Percentiles rank a stretch among this genome's conserved stretches.
Conservation (phyloP, 23 red algal species). For the Gracilaria domingensis region DNA sequence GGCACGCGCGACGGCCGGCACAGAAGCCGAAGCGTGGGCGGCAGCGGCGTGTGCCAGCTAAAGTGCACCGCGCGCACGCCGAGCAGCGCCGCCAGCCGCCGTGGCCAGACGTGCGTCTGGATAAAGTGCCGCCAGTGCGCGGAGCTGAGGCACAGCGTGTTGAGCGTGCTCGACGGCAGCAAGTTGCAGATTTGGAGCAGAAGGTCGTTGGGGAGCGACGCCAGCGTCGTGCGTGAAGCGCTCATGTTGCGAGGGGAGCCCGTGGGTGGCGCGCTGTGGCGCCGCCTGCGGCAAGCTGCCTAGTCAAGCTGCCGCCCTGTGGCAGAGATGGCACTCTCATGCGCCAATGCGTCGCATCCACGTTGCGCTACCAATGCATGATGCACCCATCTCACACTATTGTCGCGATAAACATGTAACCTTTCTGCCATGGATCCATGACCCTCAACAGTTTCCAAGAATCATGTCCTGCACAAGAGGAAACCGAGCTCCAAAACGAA, state of each 20-base stretch:
- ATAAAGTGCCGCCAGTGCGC: not conserved
- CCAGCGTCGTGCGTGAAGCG: not conserved
- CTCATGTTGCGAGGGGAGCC: not conserved
- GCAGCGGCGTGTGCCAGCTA: too few species aligned
- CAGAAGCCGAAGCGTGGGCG: too few species aligned
- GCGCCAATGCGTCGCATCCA: constrained; percentile 3
- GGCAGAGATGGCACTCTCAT: too few species aligned
- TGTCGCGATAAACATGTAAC: too few species aligned
- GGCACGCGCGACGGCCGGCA: too few species aligned
- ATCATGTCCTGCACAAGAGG: too few species aligned
- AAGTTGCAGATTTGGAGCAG: constrained; percentile 32
- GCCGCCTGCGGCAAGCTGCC: too few species aligned
- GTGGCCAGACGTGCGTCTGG: constrained; percentile 28
- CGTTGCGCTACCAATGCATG: not conserved
- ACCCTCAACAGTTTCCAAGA: too few species aligned
- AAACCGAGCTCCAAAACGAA: too few species aligned
- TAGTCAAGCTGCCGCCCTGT: not conserved
- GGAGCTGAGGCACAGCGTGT: constrained; percentile 3
- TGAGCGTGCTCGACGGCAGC: not conserved
- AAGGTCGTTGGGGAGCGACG: constrained; percentile 29
- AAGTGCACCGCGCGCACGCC: constrained; percentile 27
- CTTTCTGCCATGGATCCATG: too few species aligned
- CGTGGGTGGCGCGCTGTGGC: too few species aligned
- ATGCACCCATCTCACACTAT: too few species aligned
- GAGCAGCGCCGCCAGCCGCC: constrained; percentile 14